Conservation (phyloP, 2,329 filamentous ascomycete genomes). For the Penicillium expansum region DNA sequence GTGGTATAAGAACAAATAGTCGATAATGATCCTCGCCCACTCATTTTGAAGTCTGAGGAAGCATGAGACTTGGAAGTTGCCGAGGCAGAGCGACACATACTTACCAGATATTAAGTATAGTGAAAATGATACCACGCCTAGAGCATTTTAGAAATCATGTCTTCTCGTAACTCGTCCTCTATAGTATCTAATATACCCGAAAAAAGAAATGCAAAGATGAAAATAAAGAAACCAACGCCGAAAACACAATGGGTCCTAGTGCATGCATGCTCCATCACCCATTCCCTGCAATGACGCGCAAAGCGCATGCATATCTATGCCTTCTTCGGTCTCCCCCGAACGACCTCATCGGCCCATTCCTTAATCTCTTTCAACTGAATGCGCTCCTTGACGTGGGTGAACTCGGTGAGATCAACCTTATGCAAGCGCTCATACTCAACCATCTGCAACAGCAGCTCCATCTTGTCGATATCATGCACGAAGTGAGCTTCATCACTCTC, state of each 20-base stretch:
- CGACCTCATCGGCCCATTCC: conserved; percentile 72
- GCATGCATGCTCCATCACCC: not conserved
- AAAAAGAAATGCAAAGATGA: conserved; percentile 1
- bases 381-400: conserved; percentile 62
- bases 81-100: not conserved
- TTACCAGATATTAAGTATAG: not conserved
- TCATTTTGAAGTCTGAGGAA: not conserved
- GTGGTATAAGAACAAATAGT: too few species aligned
- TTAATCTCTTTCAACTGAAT: conserved; percentile 75
- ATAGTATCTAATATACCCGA: conserved; percentile 17
- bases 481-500: conserved; percentile 80
- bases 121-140: not conserved
- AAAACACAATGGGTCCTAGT: conserved; percentile 3
- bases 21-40: not conserved
- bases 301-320: conserved; percentile 20
- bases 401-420: conserved; percentile 78
- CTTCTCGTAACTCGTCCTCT: conserved; percentile 15
- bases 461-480: conserved; percentile 96
- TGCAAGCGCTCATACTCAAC: conserved; percentile 84
- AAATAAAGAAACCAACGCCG: conserved; percentile 14
- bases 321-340: conserved; percentile 67
- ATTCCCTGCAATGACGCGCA: not conserved
- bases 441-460: conserved; percentile 93
- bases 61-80: not conserved
- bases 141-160: conserved; percentile 8